Evolutionary conservation across 371 early-diverging fungal species (phyloP), one percentile per base, ranked within the genome.

Genomic region (Haplosporangium sp.): DNA sequence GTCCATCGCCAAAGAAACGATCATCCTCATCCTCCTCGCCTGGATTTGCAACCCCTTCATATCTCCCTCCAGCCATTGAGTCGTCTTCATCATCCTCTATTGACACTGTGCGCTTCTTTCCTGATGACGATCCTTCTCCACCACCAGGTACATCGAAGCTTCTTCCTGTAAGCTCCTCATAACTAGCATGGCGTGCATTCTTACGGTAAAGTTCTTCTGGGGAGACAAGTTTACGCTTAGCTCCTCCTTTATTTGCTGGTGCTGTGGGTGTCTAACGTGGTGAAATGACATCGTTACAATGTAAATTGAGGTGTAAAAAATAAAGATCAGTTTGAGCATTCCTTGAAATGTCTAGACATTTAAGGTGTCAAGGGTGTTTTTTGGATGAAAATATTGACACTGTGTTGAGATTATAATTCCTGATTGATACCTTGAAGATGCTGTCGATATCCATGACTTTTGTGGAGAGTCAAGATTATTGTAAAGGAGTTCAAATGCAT

Each of bases 1-100:
- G 87, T 8, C 97, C 98, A 78, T 93, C 95, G 9, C 93, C 94
- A 86, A 92, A 94, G 72, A 96, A 96, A 0, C 96, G 89, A 17
- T 90, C 94, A 53, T 87, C 94, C 56, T 94, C 92, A 35, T 88
- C 90, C 50, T 90, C 92, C n/a, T 86, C 87, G 7, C 75, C 85
- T 45, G 64, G 75, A 11, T 69, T 69, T 2, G 71, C 84, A 35
- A 85, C 65, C 0, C 64, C 78, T 15, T 69, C 70, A 34, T 44
- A 67, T 19, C 42, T 37, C 9, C 47, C 63, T 19, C 70, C 39
- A 17, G 34, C 39, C 63, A 11, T 58, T 76, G 57, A 71, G 0
- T 68, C 79, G 19, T 89, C 86, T 9, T 83, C 86, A 3, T 87
- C 88, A n/a, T 87, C 87, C 27, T 85, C 84, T 44, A 83, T 62